phyloP scores from a whole-genome alignment of 495 filamentous ascomycete species.

The Poronia punctata region DNA sequence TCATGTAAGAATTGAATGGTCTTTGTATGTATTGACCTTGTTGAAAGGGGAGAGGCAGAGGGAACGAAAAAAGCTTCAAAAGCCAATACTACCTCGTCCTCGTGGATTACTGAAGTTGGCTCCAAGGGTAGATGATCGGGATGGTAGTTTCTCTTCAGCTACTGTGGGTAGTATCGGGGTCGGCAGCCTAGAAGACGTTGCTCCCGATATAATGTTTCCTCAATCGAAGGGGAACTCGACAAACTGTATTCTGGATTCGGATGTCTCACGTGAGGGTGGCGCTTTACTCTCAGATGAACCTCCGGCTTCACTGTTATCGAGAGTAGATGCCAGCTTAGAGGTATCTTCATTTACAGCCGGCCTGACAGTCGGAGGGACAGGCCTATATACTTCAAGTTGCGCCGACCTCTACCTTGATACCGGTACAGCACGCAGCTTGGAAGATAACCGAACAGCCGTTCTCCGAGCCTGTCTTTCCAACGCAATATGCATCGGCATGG shows the following conservation, averaged over 20 bases:
- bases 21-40: too few relatives aligned
- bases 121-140: not conserved
- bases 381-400: not conserved
- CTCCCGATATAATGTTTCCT: too few relatives aligned
- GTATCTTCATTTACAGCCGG: not conserved
- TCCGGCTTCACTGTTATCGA: too few relatives aligned
- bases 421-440: slow-evolving; percentile 3
- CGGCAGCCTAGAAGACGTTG: too few relatives aligned
- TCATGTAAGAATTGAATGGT: too few relatives aligned
- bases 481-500: slow-evolving; percentile 28
- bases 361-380: not conserved
- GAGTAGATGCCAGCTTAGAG: too few relatives aligned
- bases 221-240: too few relatives aligned
- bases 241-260: too few relatives aligned
- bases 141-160: too few relatives aligned
- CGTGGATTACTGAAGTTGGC: not conserved
- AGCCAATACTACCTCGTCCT: not conserved
- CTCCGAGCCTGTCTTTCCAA: slow-evolving; percentile 29
- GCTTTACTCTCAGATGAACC: too few relatives aligned
- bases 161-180: too few relatives aligned
- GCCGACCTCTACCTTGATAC: not conserved
- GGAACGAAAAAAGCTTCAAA: slow-evolving; percentile 3
- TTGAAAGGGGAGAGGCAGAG: slow-evolving; percentile 3
- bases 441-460: slow-evolving; percentile 9
- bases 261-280: too few relatives aligned